phyloP scores from a whole-genome alignment of 1,139 yeast genomes.

The Yamadazyma conglobata region DNA sequence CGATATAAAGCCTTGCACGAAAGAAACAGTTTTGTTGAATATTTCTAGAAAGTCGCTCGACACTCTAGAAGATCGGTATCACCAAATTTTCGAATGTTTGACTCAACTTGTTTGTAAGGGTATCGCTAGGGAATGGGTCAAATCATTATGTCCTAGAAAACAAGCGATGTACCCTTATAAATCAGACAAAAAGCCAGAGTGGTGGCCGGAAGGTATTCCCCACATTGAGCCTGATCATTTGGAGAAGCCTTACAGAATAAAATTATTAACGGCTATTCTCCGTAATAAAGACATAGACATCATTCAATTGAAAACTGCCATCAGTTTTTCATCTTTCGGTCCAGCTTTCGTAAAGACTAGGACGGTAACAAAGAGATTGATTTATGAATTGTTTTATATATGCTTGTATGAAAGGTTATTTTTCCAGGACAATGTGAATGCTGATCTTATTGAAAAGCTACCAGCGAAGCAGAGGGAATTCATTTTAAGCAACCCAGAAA shows the following conservation, averaged over 20 bases:
- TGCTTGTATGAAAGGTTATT: slow-evolving; percentile 27
- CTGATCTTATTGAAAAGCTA: slow-evolving; percentile 11
- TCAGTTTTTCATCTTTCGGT: slow-evolving; percentile 7
- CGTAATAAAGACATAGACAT: slow-evolving; percentile 24
- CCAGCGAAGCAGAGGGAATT: background rate
- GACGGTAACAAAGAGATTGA: slow-evolving; percentile 4
- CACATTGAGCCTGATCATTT: slow-evolving; percentile 78
- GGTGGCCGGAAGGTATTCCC: slow-evolving; percentile 67
- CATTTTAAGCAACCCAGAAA: background rate
- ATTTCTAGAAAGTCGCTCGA: slow-evolving; percentile 2
- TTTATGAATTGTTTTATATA: slow-evolving; percentile 28
- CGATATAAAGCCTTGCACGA: slow-evolving; percentile 14
- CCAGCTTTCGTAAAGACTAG: slow-evolving; percentile 4
- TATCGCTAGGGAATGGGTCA: slow-evolving; percentile 68
- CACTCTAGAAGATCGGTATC: slow-evolving; percentile 14
- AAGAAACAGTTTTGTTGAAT: slow-evolving; percentile 4
- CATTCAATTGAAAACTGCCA: slow-evolving; percentile 18
- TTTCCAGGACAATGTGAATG: slow-evolving; percentile 12
- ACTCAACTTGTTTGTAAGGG: slow-evolving; percentile 56
- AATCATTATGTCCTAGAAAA: slow-evolving; percentile 61
- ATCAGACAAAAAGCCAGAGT: slow-evolving; percentile 50
- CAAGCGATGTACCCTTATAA: slow-evolving; percentile 66
- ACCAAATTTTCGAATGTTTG: slow-evolving; percentile 16
- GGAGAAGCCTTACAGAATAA: slow-evolving; percentile 52
- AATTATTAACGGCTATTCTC: slow-evolving; percentile 43